phyloP scores from a whole-genome alignment of 177 flowering plant genomes.

The Vitis hybrid region DNA sequence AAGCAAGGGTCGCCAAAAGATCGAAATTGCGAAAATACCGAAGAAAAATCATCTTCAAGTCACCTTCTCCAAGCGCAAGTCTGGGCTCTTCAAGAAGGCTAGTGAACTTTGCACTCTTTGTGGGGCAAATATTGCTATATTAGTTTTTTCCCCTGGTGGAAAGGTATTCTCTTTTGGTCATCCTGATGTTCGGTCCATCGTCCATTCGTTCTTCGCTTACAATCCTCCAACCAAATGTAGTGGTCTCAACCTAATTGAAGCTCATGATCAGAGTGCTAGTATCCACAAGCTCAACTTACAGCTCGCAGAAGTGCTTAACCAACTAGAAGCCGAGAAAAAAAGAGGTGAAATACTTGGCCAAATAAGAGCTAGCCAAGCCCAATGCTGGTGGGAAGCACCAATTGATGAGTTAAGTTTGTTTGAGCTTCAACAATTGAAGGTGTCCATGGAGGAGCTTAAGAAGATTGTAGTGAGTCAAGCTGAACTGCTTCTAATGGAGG shows the following conservation, averaged over 20 bases:
- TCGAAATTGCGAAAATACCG: conserved; percentile 22
- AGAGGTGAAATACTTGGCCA: background rate
- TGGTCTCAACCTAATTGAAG: conserved; percentile 6
- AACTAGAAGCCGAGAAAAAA: conserved; percentile 35
- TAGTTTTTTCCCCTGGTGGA: conserved; percentile 41
- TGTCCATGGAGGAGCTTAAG: conserved; percentile 35
- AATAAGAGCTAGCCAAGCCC: conserved; percentile 4
- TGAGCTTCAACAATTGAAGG: conserved; percentile 32
- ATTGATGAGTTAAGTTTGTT: conserved; percentile 24
- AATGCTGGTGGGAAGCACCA: conserved; percentile 41
- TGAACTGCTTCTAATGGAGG: conserved; percentile 8
- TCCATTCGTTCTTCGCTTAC: conserved; percentile 23
- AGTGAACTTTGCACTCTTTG: conserved; percentile 40
- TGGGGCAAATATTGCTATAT: too few relatives aligned
- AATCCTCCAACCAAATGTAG: background rate
- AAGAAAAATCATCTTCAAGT: conserved; percentile 27
- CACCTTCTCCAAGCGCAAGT: conserved; percentile 52
- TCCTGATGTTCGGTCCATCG: conserved; percentile 32
- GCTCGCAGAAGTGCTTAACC: conserved; percentile 20
- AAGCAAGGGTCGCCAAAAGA: conserved; percentile 27
- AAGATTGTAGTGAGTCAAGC: conserved; percentile 22
- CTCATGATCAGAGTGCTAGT: conserved; percentile 17
- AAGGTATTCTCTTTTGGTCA: conserved; percentile 53
- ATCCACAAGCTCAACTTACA: conserved; percentile 31
- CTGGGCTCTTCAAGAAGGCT: conserved; percentile 49